Conservation (phyloP, 768 basidiomycete genomes). For the Tubosaeta sp. region DNA sequence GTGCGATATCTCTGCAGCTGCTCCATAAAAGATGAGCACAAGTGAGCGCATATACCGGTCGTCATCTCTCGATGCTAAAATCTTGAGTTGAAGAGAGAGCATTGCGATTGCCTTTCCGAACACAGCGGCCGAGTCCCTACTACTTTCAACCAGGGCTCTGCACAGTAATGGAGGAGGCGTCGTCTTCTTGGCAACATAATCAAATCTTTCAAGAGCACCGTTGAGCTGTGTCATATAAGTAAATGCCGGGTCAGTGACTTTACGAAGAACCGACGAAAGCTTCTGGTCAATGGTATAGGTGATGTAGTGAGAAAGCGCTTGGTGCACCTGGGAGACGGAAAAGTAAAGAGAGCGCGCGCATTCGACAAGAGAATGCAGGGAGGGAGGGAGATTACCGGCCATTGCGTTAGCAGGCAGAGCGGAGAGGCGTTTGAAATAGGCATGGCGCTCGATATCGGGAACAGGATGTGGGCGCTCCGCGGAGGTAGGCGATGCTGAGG, state of each 20-base stretch:
- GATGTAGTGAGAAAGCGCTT: slow-evolving; percentile 84
- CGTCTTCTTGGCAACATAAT: slow-evolving; percentile 66
- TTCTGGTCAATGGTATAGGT: slow-evolving; percentile 80
- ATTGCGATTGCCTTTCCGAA: slow-evolving; percentile 89
- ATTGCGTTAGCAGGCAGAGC: slow-evolving; percentile 60
- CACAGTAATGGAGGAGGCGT: slow-evolving; percentile 71
- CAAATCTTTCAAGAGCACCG: slow-evolving; percentile 86
- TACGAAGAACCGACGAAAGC: slow-evolving; percentile 71
- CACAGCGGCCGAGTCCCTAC: slow-evolving; percentile 75
- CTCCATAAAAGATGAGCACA: slow-evolving; percentile 82
- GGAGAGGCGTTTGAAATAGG: slow-evolving; percentile 92
- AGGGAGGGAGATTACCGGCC: slow-evolving; percentile 62
- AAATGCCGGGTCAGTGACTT: slow-evolving; percentile 84
- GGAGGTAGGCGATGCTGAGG: slow-evolving; percentile 38
- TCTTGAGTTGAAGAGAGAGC: slow-evolving; percentile 73
- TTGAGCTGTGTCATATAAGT: slow-evolving; percentile 80
- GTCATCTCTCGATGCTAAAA: slow-evolving; percentile 71
- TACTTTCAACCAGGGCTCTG: slow-evolving; percentile 73
- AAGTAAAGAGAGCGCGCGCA: slow-evolving; percentile 91
- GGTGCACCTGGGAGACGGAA: slow-evolving; percentile 86
- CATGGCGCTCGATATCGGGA: slow-evolving; percentile 75
- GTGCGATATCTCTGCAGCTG: slow-evolving; percentile 79
- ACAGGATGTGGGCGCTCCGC: slow-evolving; percentile 36
- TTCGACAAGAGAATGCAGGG: slow-evolving; percentile 71
- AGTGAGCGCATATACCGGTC: slow-evolving; percentile 86